These are phyloP conservation scores for Didymella sp. DNA, from an alignment of 2,329 filamentous ascomycete genomes.

Conservation along the genomic window DNA sequence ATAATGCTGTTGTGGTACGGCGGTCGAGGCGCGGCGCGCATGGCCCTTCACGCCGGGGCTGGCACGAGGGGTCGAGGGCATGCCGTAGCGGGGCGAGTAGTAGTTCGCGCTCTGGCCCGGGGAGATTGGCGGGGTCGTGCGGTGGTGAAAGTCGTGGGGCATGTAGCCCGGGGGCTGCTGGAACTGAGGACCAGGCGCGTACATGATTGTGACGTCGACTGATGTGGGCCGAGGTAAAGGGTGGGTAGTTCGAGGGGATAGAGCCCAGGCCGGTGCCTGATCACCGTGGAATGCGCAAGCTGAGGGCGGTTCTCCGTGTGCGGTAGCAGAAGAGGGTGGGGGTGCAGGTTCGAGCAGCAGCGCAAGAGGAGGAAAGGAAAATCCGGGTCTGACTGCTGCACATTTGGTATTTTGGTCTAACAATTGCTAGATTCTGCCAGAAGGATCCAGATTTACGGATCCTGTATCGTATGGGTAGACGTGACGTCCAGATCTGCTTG, in stretches of 20 bases:
- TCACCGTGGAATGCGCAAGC: slow-evolving; percentile 46
- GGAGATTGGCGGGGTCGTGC: slow-evolving; percentile 53
- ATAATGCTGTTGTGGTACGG: slow-evolving; percentile 54
- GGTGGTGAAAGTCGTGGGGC: slow-evolving; percentile 47
- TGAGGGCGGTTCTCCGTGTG: slow-evolving; percentile 34
- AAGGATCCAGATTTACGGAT: slow-evolving; percentile 44
- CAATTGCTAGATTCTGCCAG: slow-evolving; percentile 36
- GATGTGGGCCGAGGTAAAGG: neutral
- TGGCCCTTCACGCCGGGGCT: slow-evolving; percentile 58
- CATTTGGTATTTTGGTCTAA: slow-evolving; percentile 40
- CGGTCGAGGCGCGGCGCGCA: slow-evolving; percentile 63
- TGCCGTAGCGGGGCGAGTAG: slow-evolving; percentile 62
- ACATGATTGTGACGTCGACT: slow-evolving; percentile 32
- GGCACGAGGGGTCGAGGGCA: slow-evolving; percentile 53
- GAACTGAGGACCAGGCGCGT: slow-evolving; percentile 43
- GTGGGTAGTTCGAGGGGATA: slow-evolving; percentile 16
- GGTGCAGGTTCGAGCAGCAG: slow-evolving; percentile 41
- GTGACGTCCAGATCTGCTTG: slow-evolving; percentile 39
- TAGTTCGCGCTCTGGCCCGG: slow-evolving; percentile 57
- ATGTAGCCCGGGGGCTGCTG: slow-evolving; percentile 48
- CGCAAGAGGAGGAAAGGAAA: slow-evolving; percentile 39
- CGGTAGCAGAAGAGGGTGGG: slow-evolving; percentile 27
- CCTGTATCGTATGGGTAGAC: slow-evolving; percentile 25
- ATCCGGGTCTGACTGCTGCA: slow-evolving; percentile 44
- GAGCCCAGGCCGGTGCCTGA: slow-evolving; percentile 42